Evolutionary conservation across 1,139 yeast genomes (phyloP), one percentile per base, ranked within the genome.

Genomic region (Eremothecium coryli): DNA sequence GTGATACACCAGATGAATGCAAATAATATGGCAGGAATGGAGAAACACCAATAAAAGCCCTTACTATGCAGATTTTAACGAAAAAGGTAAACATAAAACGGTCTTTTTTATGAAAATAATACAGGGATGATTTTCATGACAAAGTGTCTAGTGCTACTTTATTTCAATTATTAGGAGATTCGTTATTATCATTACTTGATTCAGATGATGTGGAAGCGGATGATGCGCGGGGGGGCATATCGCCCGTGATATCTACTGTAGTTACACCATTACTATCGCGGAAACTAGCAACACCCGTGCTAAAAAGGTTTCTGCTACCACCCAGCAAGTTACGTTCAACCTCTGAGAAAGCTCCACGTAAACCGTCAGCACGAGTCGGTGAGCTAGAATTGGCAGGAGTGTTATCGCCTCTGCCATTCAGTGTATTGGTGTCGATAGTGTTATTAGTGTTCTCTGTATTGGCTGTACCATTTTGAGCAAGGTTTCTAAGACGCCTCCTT

Each of bases 271-370:
- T 31, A 4, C 25, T 32, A 24, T 32, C 38, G 16, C 43, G 37
- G n/a, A 22, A 36, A 16, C 43, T 40, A 8, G 43, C 43, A 11
- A 40, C 43, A 4, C 43, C 43, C 8, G 39, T 37, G 20, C 35
- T 38, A 18, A 40, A 40, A 15, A 40, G 22, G 16, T 27, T 27
- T 14, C 35, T 27, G 22, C 22, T 14, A n/a, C 22, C 30, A 4
- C 9, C 15, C 22, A 22, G 22, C 10, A 10, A 10, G 10, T 7
- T 20, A 8, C 10, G 22, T 10, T 20, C 9, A 20, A 10, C 10
- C 10, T 20, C 22, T n/a, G n/a, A n/a, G n/a, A n/a, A n/a, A n/a
- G n/a, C n/a, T n/a, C n/a, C n/a, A n/a, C n/a, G n/a, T n/a, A n/a
- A n/a, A n/a, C n/a, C n/a, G n/a, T n/a, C n/a, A n/a, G n/a, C n/a